Base-by-base conservation (phyloP, 371 early-diverging fungal species). In the Rhizopus stolonifer region DNA sequence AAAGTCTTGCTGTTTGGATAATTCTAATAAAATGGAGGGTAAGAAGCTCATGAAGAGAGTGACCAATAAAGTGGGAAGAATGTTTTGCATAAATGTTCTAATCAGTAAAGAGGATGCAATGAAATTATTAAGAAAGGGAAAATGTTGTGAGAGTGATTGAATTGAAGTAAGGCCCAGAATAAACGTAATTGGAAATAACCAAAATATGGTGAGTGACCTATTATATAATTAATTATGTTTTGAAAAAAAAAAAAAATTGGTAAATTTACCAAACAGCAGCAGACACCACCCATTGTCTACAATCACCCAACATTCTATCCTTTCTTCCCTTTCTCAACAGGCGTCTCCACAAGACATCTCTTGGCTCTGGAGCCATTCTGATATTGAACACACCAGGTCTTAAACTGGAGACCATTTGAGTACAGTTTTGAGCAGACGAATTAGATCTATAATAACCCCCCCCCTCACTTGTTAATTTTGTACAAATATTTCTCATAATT, bases 321-420 rank as follows among this genome's bases (percentile, higher is more conserved):
- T 72, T 69, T 25, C 71, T 67, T 34, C 80, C 75, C 39, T 69
- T 65, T 19, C 81, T 71, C 51, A 86, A 82, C 19, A 94, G 65
- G 60, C 92, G 92, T 48, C 81, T 69, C 97, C 97, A 96, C 56
- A 86, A 79, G 14, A 96, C 70, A 64, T 93, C 95, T 33, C 95
- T 84, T 21, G 97, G 97, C 56, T 95, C 95, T 0, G 95, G 94
- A 8, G 95, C 95, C 69, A 89, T 72, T 22, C 72, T 69, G 0
- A 88, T 84, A 52, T 83, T 71, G 58, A 87, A 84, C 7, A 84
- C 75, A 47, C 88, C 86, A 0, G 91, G 88, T 39, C 81, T 79
- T 52, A 75, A 72, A 11, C 74, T 74, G 26, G 80, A 80, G 17
- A 82, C 74, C 5, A 80, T 78, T 52, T 84, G 84, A 11, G 85